Evolutionary conservation across 2,329 filamentous ascomycete genomes (phyloP), one percentile per base, ranked within the genome.

Genomic region (Penicillium vulpinum): DNA sequence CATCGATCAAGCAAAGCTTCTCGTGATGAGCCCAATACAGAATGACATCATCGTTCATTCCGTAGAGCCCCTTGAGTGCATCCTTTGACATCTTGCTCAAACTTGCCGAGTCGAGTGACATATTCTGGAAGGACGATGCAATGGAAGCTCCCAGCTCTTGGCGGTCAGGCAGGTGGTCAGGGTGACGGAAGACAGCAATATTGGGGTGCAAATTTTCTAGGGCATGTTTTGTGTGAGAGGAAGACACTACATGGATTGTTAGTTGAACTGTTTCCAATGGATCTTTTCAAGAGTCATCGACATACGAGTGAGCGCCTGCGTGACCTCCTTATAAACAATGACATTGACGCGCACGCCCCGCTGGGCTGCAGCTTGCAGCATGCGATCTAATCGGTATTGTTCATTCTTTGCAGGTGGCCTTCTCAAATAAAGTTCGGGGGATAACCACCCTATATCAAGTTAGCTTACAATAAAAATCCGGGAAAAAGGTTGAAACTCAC

Each of bases 21-120:
- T 97, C 92, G 66, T 96, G 92, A 67, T 96, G 92, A 3, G 91
- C 91, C 92, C 92, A 96, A 75, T 91, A 96, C 1, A 96, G 77
- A 11, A 96, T 88, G 1, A 92, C 85, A 63, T 89, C 91, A 31
- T 92, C 89, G 33, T 85, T 85, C 48, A 90, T 88, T 52, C 92
- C 92, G 68, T 96, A 96, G 1, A 96, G 75, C 0, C 87, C 85
- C 70, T 91, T 90, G 47, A 96, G 70, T 1, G 88, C 84, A 67
- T 94, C 89, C 24, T 81, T 81, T 0, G 90, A 89, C 41, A 92
- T 79, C 65, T 87, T 88, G 18, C 86, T 82, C 0, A 83, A 74
- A 35, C 79, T 81, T 4, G 81, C 78, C 1, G 84, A 79, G 60
- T 78, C 81, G 28, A 87, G 71, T 4, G 81, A 80, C 62, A 85